Evolutionary conservation across 1,284 basidiomycete species (phyloP), one percentile per base, ranked within the genome.

Genomic region (Marasmius fiardii): DNA sequence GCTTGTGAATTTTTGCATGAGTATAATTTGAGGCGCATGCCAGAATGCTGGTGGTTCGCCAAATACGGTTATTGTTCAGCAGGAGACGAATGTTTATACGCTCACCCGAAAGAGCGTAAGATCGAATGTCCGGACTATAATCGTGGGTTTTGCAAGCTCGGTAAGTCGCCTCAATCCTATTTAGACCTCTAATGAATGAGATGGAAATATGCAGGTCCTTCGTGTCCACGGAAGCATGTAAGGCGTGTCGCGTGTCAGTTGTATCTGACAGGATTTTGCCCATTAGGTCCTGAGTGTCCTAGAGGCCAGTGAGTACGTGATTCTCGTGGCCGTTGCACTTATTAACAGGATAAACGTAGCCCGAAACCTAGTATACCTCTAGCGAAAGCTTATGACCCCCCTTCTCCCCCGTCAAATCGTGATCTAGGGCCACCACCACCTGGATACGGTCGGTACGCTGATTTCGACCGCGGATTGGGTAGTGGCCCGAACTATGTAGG

Each of bases 1-100:
- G 88, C 90, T 43, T 99, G 97, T 77, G 97, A 99, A 75, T 99
- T 99, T 73, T 81, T 99, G 68, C 97, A 99, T 74, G 97, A 99
- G 75, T 99, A 98, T 76, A 98, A 99, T 70, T 81, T 99, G 58
- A 80, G 96, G 62, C 90, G 93, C 56, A 99, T 99, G 93, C 97
- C 97, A n/a, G 93, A 98, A 70, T 99, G 97, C 70, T 93, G 95
- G 83, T 98, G 95, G 93, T 99, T 88, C 70, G 93, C 93, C 57
- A 97, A 97, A 71, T 96, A 95, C 68, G 97, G 97, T 4, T 99
- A 96, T 73, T 99, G 97, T 74, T 94, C 94, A 55, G 91, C 94
- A 49, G 97, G 96, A 52, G 97, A 98, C 65, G 97, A 99, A 73
- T 99, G 97, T 71, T 79, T 99, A 62, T 99, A 99, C 70, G 90